Base-by-base conservation (phyloP, 495 filamentous ascomycete genomes). In the Bathelium albidoporum region DNA sequence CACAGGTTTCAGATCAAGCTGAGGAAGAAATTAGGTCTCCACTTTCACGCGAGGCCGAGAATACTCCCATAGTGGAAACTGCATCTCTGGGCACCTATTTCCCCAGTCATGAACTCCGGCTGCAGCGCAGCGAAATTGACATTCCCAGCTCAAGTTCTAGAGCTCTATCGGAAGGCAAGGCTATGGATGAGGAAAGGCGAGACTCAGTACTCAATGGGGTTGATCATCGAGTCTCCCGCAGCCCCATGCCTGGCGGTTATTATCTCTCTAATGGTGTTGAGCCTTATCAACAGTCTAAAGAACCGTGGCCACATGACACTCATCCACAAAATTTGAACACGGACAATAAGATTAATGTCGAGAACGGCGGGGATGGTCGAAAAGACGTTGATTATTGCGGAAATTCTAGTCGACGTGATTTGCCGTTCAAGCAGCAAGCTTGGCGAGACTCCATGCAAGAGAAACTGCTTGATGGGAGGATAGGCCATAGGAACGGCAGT, bases 61-160 rank as follows among this genome's bases (percentile, higher is more conserved):
- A 62, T 16, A 68, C 69, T 12, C 69, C 69, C 34, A 59, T 67
- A 2, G 39, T 71, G 24, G 65, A 59, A 26, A 66, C 63, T 34
- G 67, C 69, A 26, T 58, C 67, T 24, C 26, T 69, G 20, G 69
- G 69, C 1, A 68, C 69, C 29, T 55, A 55, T 29, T 16, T 55
- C 4, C 49, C 49, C 26, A 29, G 49, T 29, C 49, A 55, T 55
- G 49, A 55, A 29, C 49, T 55, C 29, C 49, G 29, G 24, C 49
- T 9, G 16, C 49, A 55, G 24, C 20, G 49, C 20, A 55, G 24
- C 16, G 49, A 55, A 55, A 55, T 55, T 29, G 24, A 55, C 49
- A 55, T 55, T 55, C 22, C 49, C 9, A 55, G 29, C 11, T 20
- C 49, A 29, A 55, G 24, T 16, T 20, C 24, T 9, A n/a, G 49